These are phyloP conservation scores for Plenodomus lindquistii DNA, from an alignment of 2,329 filamentous ascomycete species.

Conservation along the genomic window DNA sequence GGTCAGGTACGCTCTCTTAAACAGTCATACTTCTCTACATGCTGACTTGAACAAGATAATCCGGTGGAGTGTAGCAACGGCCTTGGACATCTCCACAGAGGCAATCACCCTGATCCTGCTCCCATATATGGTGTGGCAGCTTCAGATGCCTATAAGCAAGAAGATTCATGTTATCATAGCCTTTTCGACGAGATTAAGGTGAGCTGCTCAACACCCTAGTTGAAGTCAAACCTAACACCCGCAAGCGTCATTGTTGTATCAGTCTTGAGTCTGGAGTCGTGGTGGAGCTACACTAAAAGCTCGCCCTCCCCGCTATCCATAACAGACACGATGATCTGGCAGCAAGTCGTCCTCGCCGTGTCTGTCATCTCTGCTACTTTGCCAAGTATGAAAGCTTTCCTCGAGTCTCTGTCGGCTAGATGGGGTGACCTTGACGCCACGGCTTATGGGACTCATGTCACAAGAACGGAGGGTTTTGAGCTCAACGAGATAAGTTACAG, in stretches of 20 bases:
- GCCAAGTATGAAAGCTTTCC: slow-evolving; percentile 23
- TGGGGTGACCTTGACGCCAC: slow-evolving; percentile 12
- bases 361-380: slow-evolving; percentile 20
- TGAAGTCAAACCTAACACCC: background rate
- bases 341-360: slow-evolving; percentile 11
- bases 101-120: slow-evolving; percentile 9
- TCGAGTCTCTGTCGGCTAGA: slow-evolving; percentile 10
- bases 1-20: background rate
- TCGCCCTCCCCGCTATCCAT: background rate
- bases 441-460: slow-evolving; percentile 3
- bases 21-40: background rate
- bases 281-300: background rate
- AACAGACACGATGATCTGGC: slow-evolving; percentile 7
- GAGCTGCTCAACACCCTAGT: background rate
- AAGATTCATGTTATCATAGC: slow-evolving; percentile 22
- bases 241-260: background rate
- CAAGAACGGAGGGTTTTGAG: background rate
- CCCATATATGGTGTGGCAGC: slow-evolving; percentile 17
- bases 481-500: background rate
- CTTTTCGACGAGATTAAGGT: slow-evolving; percentile 19
- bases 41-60: background rate
- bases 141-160: slow-evolving; percentile 17
- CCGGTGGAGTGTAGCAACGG: background rate
- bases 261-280: background rate
- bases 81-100: slow-evolving; percentile 11